phyloP scores from a whole-genome alignment of 495 filamentous ascomycete species.

The Talaromyces trachyspermus region DNA sequence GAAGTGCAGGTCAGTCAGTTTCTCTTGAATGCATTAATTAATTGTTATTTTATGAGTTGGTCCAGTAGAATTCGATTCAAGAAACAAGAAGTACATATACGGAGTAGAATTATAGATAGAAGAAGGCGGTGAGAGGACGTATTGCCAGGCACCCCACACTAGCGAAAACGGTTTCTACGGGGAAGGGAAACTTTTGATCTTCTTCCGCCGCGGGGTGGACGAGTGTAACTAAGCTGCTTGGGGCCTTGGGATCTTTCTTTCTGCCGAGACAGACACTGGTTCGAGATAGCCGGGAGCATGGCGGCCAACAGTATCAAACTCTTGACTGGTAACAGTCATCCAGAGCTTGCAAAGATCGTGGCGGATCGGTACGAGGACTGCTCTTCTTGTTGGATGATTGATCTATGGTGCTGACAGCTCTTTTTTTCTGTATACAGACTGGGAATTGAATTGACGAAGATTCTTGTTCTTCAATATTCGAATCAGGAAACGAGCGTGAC shows the following conservation, averaged over 20 bases:
- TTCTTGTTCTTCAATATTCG: slow-evolving; percentile 90
- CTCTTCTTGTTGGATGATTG: background rate
- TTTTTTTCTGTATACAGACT: slow-evolving; percentile 47
- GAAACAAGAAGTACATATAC: too few species aligned
- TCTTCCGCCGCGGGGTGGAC: background rate
- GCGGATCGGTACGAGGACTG: slow-evolving; percentile 71
- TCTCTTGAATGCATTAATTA: background rate
- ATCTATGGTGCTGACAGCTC: background rate
- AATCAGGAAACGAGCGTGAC: slow-evolving; percentile 98
- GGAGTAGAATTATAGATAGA: background rate
- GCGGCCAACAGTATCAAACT: slow-evolving; percentile 90
- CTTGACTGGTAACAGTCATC: slow-evolving; percentile 93
- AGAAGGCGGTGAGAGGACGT: slow-evolving; percentile 2
- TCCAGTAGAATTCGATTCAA: too few species aligned
- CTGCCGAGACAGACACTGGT: slow-evolving; percentile 13
- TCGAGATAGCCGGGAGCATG: slow-evolving; percentile 31
- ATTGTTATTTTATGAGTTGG: background rate
- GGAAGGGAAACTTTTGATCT: slow-evolving; percentile 1
- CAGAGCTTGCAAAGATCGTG: slow-evolving; percentile 78
- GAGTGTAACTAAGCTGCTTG: background rate
- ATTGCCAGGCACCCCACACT: slow-evolving; percentile 4
- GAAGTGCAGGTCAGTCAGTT: slow-evolving; percentile 40
- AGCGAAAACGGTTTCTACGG: background rate
- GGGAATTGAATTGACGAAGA: slow-evolving; percentile 88
- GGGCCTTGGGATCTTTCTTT: background rate